A percentile compares a stretch with the other conserved stretches of the same genome.
phyloP scores from a whole-genome alignment of 2,329 filamentous ascomycete genomes.

The Sporothrix protearum region DNA sequence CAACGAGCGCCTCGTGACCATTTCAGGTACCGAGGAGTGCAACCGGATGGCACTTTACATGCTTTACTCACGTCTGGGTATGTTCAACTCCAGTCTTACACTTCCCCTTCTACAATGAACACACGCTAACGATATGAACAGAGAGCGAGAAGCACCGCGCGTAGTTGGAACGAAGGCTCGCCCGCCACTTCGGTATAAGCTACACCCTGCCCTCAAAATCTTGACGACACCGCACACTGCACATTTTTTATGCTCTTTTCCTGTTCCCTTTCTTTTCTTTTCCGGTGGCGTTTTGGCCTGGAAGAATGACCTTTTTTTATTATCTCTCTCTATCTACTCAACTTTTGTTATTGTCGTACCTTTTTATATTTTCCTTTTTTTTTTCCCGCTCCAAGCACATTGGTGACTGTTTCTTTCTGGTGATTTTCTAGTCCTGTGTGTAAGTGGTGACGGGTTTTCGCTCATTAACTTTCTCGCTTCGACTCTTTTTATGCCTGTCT shows the following conservation, averaged over 20 bases:
- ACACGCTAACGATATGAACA: slow-evolving; percentile 36
- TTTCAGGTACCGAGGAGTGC: slow-evolving; percentile 95
- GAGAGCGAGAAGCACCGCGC: slow-evolving; percentile 76
- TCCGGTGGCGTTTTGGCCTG: slow-evolving; percentile 13
- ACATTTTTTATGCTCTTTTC: neutral
- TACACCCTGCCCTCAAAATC: too few relatives aligned
- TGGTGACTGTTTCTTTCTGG: neutral
- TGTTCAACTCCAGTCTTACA: slow-evolving; percentile 36
- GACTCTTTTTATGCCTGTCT: neutral
- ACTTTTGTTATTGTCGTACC: neutral
- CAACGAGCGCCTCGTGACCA: slow-evolving; percentile 95
- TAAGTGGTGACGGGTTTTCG: neutral
- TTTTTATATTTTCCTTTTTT: neutral
- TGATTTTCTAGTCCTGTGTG: neutral
- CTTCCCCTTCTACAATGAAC: neutral
- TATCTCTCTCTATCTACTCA: neutral
- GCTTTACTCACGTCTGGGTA: slow-evolving; percentile 95
- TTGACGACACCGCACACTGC: neutral
- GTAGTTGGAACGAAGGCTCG: slow-evolving; percentile 33
- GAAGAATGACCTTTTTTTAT: neutral
- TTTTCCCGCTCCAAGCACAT: neutral
- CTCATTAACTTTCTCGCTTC: neutral
- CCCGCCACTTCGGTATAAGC: neutral
- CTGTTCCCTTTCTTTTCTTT: neutral
- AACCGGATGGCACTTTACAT: slow-evolving; percentile 99